phyloP scores from a whole-genome alignment of 148 eudicot species.

The Cornus kousa region DNA sequence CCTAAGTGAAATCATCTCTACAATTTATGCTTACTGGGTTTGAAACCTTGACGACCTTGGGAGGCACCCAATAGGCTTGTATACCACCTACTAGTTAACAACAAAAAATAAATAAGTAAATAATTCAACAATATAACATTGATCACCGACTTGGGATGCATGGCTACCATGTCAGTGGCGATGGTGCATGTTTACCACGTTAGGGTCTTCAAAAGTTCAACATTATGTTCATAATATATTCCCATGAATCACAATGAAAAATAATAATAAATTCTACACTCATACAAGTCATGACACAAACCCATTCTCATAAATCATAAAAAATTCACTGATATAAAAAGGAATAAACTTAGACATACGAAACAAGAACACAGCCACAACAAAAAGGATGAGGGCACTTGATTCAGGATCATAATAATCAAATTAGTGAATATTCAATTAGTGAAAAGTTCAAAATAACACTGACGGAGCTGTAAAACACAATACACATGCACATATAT shows the following conservation, averaged over 20 bases:
- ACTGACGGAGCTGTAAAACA: not conserved
- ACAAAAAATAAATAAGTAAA: no score
- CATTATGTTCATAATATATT: no score
- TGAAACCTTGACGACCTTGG: no score
- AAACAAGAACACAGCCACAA: not conserved
- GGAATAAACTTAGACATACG: no score
- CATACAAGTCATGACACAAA: not conserved
- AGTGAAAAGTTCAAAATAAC: no score
- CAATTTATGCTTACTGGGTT: no score
- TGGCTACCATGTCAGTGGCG: not conserved
- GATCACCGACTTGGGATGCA: not conserved
- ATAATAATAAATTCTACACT: not conserved
- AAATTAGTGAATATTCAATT: no score
- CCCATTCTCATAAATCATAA: not conserved
- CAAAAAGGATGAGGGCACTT: not conserved
- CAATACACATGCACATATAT: not conserved
- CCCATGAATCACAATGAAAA: not conserved
- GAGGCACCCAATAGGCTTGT: not conserved
- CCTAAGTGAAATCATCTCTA: not conserved
- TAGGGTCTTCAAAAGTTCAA: not conserved
- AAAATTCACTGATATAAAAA: not conserved
- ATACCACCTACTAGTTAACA: not conserved
- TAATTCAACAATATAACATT: no score
- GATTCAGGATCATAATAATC: no score
- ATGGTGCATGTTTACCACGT: not conserved